These are phyloP conservation scores for Ascoidea asiatica DNA, from an alignment of 805 yeast species.

Conservation along the genomic window DNA sequence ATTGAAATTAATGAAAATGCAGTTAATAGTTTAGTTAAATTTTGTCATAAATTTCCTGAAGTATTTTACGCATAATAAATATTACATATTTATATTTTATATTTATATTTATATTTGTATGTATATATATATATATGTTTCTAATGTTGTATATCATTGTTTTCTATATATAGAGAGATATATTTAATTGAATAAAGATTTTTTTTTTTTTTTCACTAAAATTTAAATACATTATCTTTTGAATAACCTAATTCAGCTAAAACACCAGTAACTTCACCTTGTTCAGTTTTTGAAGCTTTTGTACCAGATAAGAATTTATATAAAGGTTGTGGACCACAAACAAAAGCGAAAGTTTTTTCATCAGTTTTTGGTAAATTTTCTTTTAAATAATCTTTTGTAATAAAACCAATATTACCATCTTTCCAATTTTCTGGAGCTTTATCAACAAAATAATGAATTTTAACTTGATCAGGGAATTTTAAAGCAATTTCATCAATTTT, in stretches of 20 bases:
- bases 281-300: slow-evolving; percentile 78
- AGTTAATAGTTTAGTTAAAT: background rate
- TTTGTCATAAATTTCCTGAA: background rate
- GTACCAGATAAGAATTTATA: slow-evolving; percentile 79
- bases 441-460: slow-evolving; percentile 71
- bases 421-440: slow-evolving; percentile 32
- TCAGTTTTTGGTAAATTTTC: slow-evolving; percentile 51
- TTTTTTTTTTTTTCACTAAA: slow-evolving; percentile 37
- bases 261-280: slow-evolving; percentile 87
- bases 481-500: slow-evolving; percentile 61
- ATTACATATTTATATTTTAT: too few relatives aligned
- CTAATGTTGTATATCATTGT: too few relatives aligned
- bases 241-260: slow-evolving; percentile 80
- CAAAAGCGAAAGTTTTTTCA: slow-evolving; percentile 61
- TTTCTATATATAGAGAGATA: too few relatives aligned
- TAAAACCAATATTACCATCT: slow-evolving; percentile 58
- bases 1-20: background rate
- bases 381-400: slow-evolving; percentile 60
- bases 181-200: slow-evolving; percentile 4
- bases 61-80: background rate
- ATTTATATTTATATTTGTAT: too few relatives aligned
- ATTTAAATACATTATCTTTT: slow-evolving; percentile 82
- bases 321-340: slow-evolving; percentile 94
- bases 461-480: slow-evolving; percentile 66
- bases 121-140: too few relatives aligned